These are phyloP conservation scores for Coffea humblotiana DNA, from an alignment of 305 asterid genomes.

Conservation along the genomic window DNA sequence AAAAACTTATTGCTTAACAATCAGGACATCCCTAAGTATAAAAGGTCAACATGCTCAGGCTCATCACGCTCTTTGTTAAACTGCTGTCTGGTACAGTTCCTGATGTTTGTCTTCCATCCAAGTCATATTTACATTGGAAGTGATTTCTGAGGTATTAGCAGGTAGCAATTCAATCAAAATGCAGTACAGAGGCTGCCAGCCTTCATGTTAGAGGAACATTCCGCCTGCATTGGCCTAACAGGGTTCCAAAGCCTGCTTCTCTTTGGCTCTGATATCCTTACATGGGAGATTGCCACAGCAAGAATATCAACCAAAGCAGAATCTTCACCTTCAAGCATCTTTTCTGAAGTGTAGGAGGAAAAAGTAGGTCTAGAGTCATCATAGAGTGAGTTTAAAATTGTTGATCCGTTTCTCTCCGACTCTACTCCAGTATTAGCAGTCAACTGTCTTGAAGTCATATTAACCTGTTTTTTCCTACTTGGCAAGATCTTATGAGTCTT, in stretches of 20 bases:
- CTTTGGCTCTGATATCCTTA: slow-evolving; percentile 79
- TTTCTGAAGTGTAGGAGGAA: slow-evolving; percentile 34
- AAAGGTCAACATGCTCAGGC: slow-evolving; percentile 4
- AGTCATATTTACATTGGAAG: slow-evolving; percentile 13
- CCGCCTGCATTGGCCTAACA: slow-evolving; percentile 47
- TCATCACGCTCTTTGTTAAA: neutral
- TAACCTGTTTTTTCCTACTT: slow-evolving; percentile 33
- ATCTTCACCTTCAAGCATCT: slow-evolving; percentile 45
- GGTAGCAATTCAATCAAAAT: slow-evolving; percentile 42
- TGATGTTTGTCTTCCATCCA: slow-evolving; percentile 6
- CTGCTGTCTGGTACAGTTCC: slow-evolving; percentile 4
- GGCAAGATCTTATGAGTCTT: slow-evolving; percentile 34
- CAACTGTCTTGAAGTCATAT: slow-evolving; percentile 42
- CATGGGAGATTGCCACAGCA: slow-evolving; percentile 71
- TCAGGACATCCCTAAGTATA: neutral
- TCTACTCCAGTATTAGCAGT: slow-evolving; percentile 41
- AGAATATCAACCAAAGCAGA: slow-evolving; percentile 63
- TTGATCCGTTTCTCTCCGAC: slow-evolving; percentile 53
- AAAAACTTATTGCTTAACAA: neutral
- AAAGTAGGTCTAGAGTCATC: slow-evolving; percentile 50
- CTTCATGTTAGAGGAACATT: slow-evolving; percentile 73
- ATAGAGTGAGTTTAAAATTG: slow-evolving; percentile 37
- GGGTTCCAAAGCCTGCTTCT: slow-evolving; percentile 84
- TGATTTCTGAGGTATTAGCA: slow-evolving; percentile 19
- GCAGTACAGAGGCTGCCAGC: slow-evolving; percentile 87